phyloP scores from a whole-genome alignment of 805 yeast species.

The Suhomyces sp. region DNA sequence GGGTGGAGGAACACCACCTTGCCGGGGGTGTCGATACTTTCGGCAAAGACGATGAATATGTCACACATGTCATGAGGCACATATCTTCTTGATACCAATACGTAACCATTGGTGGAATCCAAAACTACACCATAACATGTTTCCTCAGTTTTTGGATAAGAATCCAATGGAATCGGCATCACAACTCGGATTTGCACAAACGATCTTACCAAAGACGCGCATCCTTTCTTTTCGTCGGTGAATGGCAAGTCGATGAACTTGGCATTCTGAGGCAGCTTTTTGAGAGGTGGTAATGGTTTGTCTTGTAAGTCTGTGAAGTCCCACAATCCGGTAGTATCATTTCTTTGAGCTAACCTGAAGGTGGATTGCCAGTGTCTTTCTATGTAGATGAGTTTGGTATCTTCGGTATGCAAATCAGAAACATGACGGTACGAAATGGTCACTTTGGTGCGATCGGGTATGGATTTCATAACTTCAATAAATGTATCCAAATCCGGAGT shows the following conservation, averaged over 20 bases:
- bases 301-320: slow-evolving; percentile 52
- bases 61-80: slow-evolving; percentile 85
- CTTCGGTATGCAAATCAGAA: slow-evolving; percentile 74
- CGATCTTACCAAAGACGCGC: slow-evolving; percentile 58
- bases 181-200: slow-evolving; percentile 68
- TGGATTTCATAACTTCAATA: slow-evolving; percentile 68
- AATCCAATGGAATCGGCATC: slow-evolving; percentile 72
- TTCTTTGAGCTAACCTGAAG: slow-evolving; percentile 64
- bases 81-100: slow-evolving; percentile 69
- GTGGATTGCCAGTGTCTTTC: slow-evolving; percentile 84
- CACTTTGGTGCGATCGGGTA: slow-evolving; percentile 75
- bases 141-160: slow-evolving; percentile 59
- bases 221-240: slow-evolving; percentile 31
- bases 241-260: slow-evolving; percentile 67
- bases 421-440: slow-evolving; percentile 72
- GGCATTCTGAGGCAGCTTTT: slow-evolving; percentile 58
- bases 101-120: slow-evolving; percentile 77
- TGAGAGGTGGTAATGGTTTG: slow-evolving; percentile 57
- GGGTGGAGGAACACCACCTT: slow-evolving; percentile 84
- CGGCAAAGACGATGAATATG: slow-evolving; percentile 76
- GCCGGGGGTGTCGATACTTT: slow-evolving; percentile 77
- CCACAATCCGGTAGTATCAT: slow-evolving; percentile 56
- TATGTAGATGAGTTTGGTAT: slow-evolving; percentile 61
- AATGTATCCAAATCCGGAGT: slow-evolving; percentile 72
- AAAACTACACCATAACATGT: slow-evolving; percentile 75